Conservation (phyloP, 805 yeast genomes). For the Lachancea nothofagi region DNA sequence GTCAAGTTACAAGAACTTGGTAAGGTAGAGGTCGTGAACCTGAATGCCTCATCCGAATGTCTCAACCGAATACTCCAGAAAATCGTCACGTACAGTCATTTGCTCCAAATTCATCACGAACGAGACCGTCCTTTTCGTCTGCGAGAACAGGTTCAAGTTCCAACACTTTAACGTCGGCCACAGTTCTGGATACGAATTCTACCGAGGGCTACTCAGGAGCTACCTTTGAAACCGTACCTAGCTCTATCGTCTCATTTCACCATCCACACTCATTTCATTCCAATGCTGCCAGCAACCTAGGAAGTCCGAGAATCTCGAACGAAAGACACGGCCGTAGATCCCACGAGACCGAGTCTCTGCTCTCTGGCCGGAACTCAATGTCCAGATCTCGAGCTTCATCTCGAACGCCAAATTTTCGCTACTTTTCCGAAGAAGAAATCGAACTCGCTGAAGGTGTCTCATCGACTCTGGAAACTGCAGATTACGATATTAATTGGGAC, state of each 20-base stretch:
- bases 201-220: slow-evolving; percentile 76
- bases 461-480: slow-evolving; percentile 68
- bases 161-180: slow-evolving; percentile 26
- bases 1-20: too few relatives aligned
- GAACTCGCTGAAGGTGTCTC: slow-evolving; percentile 79
- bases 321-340: slow-evolving; percentile 31
- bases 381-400: slow-evolving; percentile 34
- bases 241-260: slow-evolving; percentile 72
- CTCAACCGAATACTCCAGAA: background rate
- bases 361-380: slow-evolving; percentile 24
- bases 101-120: slow-evolving; percentile 1
- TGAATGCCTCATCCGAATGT: background rate
- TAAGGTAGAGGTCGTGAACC: background rate
- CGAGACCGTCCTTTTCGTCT: slow-evolving; percentile 30
- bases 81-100: background rate
- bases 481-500: slow-evolving; percentile 74
- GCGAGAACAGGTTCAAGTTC: slow-evolving; percentile 32
- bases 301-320: slow-evolving; percentile 21
- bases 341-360: slow-evolving; percentile 27
- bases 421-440: slow-evolving; percentile 78
- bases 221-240: slow-evolving; percentile 67
- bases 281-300: slow-evolving; percentile 17
- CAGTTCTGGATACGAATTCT: slow-evolving; percentile 49
- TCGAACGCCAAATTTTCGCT: slow-evolving; percentile 52
- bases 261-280: slow-evolving; percentile 53